Evolutionary conservation across 805 yeast genomes (phyloP), one percentile per base, ranked within the genome.

Genomic region (Schwanniomyces polymorphus): DNA sequence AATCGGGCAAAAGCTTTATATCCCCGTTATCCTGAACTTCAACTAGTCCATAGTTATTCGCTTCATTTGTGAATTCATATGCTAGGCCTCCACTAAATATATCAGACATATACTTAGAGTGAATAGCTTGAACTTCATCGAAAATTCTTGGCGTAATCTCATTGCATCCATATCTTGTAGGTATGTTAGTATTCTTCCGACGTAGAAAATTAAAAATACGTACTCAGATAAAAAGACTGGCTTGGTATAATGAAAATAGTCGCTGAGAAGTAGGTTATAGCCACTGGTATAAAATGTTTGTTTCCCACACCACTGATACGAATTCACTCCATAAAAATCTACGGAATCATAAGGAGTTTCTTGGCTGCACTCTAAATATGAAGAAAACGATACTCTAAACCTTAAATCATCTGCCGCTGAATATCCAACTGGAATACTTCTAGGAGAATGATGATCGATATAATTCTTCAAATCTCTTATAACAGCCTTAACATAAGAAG

Each of bases 361-460:
- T 17, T 80, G 82, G 21, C 82, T 78, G 58, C 97, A 91, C 57
- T 86, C 92, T 46, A 92, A 75, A 61, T 88, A 92, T 47, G 82
- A 78, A 0, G 97, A 86, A 41, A 91, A 74, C 0, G 97, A 79
- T 7, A 80, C 79, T 57, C 98, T 75, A 65, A 80, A 91, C 43
- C 75, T 67, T 49, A 91, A 75, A 59, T 91, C 97, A 67, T 92
- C 98, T 1, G 97, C 98, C 0, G 98, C 97, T 0, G 97, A 90
- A 64, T 92, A 92, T 0, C 98, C 98, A 31, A 92, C 88, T 0
- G 98, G 98, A 14, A 92, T 80, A 11, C 59, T 58, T 46, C 99
- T 76, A 1, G 82, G 78, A 3, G 82, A 66, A 57, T 88, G 80
- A 25, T 62, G 57, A 7, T 68, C 61, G 50, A 89, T 83, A 61